Base-by-base conservation (phyloP, 2,329 filamentous ascomycete genomes). In the Rhytidhysteron rufulum region DNA sequence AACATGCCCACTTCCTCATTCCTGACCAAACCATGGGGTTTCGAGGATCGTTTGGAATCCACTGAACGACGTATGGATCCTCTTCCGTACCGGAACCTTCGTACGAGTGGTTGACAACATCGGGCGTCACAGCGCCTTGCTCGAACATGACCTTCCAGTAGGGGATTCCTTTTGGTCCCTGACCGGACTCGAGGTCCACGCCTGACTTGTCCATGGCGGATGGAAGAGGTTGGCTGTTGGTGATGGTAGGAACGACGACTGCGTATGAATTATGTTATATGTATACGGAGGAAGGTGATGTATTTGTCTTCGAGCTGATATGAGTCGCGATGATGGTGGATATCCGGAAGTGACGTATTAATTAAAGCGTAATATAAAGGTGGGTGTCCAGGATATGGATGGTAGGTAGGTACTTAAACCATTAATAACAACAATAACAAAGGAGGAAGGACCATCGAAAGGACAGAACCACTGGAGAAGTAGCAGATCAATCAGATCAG, bases 41-140 rank as follows among this genome's bases (percentile, higher is more conserved):
- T 42, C 69, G 59, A 2, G 69, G 65, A 42, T 74, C 71, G 34
- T 69, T 63, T 16, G 68, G 62, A 41, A 72, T 64, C 68, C 68
- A 74, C 34, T 70, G 66, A 37, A 74, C 66, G 8, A 70, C 54
- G 43, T 63, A 71, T 1, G 69, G 69, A 42, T 72, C 67, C 10
- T 69, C 66, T 11, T 63, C 59, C 22, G 69, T 72, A 37, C 69
- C 69, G 4, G 57, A 55, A 18, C 69, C 69, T 8, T 63, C 58
- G 42, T 71, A 72, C 1, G 65, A 53, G 48, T 64, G 67, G 39
- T 68, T 63, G 20, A 49, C 47, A 8, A 68, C 60, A 30, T 63
- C 61, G 7, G 56, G 50, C 18, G 64, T 67, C 10, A 66, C 50
- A 22, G 62, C 49, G 27, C 63, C 63, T 43, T 67, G 64, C 16